Conservation (phyloP, 495 filamentous ascomycete species). For the Tuber calosporum region DNA sequence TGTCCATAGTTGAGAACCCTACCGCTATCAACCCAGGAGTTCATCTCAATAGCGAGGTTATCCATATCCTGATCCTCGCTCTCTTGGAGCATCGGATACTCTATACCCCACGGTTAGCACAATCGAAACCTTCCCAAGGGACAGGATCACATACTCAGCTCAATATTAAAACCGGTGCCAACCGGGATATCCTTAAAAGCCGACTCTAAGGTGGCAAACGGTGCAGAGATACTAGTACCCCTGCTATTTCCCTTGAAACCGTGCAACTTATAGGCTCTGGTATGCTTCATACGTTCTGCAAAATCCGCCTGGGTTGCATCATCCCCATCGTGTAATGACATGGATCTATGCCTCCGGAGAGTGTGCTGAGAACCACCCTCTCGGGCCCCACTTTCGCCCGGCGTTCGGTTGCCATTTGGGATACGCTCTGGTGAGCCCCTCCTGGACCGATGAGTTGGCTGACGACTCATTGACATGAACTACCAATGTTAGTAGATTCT, state of each 20-base stretch:
- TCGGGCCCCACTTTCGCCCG: slow-evolving; percentile 6
- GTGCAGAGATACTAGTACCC: slow-evolving; percentile 86
- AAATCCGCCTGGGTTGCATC: slow-evolving; percentile 52
- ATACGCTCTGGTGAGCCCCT: slow-evolving; percentile 48
- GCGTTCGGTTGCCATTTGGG: slow-evolving; percentile 12
- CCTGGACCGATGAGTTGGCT: slow-evolving; percentile 45
- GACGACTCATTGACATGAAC: slow-evolving; percentile 46
- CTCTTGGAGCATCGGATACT: slow-evolving; percentile 97
- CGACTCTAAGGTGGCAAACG: slow-evolving; percentile 90
- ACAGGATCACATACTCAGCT: slow-evolving; percentile 61
- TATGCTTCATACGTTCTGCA: slow-evolving; percentile 92
- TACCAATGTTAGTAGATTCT: slow-evolving; percentile 21
- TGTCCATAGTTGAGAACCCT: neutral
- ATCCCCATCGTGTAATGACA: slow-evolving; percentile 49
- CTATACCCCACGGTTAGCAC: slow-evolving; percentile 40
- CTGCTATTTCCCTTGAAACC: slow-evolving; percentile 95
- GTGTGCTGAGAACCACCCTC: slow-evolving; percentile 20
- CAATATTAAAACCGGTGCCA: slow-evolving; percentile 89
- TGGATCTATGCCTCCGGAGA: slow-evolving; percentile 46
- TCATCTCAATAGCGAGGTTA: slow-evolving; percentile 90
- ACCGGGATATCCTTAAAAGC: slow-evolving; percentile 78
- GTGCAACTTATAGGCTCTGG: slow-evolving; percentile 82
- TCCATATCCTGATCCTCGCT: slow-evolving; percentile 95
- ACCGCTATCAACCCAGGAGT: slow-evolving; percentile 84
- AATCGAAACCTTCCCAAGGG: neutral